Evolutionary conservation across 1,139 yeast species (phyloP), one percentile per base, ranked within the genome.

Genomic region (Suhomyces ambrosiae): DNA sequence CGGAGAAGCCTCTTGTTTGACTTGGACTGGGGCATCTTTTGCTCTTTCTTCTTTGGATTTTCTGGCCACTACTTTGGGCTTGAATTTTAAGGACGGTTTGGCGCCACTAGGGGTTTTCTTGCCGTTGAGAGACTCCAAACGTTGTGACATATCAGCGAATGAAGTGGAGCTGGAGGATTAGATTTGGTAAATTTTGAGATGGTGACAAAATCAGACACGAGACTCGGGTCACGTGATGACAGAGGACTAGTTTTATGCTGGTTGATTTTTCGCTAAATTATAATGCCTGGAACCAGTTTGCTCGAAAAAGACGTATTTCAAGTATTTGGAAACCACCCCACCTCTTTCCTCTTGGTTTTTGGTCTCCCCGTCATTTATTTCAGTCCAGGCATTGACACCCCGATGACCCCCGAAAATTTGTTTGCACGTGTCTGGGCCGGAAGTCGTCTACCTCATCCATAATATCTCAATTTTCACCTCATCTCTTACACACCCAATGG

Each of bases 1-100:
- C 2, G 41, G 14, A 4, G 39, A 38, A 2, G 53, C 44, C 42
- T 67, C 72, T 13, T 63, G 61, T 42, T 79, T 75, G 34, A 76
- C 64, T 44, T 71, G 70, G 7, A 49, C 57, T 1, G 89, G 87
- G 0, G 89, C 89, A 26, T 80, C 79, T 30, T 83, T 80, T 19
- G 80, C 94, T 56, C 96, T 69, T 53, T 87, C 96, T 52, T 86
- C 92, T 49, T 86, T 83, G 14, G 88, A 67, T 56, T 87, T 79
- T 60, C 97, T 71, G 2, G 86, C 87, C 27, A 88, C 95, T 2
- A 72, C 82, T 58, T 88, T 88, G 1, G 96, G 96, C 54, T 82
- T 78, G 61, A 88, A 88, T 59, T 83, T 81, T 36, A 77, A 68
- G 19, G 72, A 69, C 14, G 80, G 78, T 50, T 76, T 80, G n/a